Evolutionary conservation across 192 early-diverging fungal species (phyloP), one percentile per base, ranked within the genome.

Genomic region (Podila epicladia): DNA sequence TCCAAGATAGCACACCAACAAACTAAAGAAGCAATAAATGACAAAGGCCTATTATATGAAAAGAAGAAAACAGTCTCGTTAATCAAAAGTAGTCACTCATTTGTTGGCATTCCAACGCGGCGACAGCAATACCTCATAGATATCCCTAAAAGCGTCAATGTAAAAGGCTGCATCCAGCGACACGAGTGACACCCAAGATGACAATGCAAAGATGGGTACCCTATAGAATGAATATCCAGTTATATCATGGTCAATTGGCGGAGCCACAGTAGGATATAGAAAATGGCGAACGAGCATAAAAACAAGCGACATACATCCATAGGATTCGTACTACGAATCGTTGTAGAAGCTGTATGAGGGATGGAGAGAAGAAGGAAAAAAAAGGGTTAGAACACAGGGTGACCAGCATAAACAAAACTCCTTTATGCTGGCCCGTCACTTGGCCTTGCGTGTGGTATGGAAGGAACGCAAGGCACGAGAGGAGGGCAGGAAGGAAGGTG

Each of bases 11-110:
- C 93, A 92, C 35, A 97, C 90, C 51, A 97, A 71, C 58, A 98
- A 82, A 48, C 87, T 95, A 83, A 98, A 95, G 82, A 98, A 98
- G 72, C 94, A 93, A 85, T 98, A 98, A 61, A 98, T 94, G 28
- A 98, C 97, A 88, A 97, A 98, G 31, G 94, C 95, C 84, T 85
- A 37, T 37, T 6, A 9, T 37, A 37, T 9, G 35, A 37, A 73
- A 37, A 58, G 57, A 32, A 67, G 33, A 57, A 60, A 45, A 50
- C n/a, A 57, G n/a, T 38, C 5, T 50, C 49, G 2, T 37, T 37
- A 37, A 1, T 37, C 35, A 37, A 37, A 37, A 38, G 22, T 20
- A 0, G 38, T 24, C 33, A 28, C 20, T 29, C 41, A 17, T 45
- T 8, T 11, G 35, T 9, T 37, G 29, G 50, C 8, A 3, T 9